Base-by-base conservation (phyloP, 306 rosid genomes). In the Dicorynia guianensis region DNA sequence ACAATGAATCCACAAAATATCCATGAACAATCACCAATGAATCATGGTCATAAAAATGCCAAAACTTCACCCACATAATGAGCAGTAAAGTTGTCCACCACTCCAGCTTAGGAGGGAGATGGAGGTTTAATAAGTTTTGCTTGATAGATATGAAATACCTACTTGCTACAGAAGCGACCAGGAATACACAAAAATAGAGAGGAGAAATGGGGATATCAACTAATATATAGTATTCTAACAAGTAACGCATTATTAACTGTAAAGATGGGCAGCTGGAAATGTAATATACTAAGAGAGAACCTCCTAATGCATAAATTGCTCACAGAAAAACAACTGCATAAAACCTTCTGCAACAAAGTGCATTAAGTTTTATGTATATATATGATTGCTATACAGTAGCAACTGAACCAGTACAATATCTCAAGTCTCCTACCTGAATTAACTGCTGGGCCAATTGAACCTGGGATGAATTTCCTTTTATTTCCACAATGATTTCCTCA, bases 401-500 rank as follows among this genome's bases (percentile, higher is more conserved):
- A 58, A 62, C 40, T 13, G 36, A 17, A 52, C 13, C 40, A 46
- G 36, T 61, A 7, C 70, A 17, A 53, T 36, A 38, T 3, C 8
- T 38, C 61, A 38, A 74, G 66, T 59, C 33, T 72, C 82, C 33
- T 79, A 92, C 99, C 97, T 92, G 97, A 84, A 95, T 90, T 83
- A 95, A 77, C 63, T 92, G 98, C 57, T 92, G 98, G 50, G 99
- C 99, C 56, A 79, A 56, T 75, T 90, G 99, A 80, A 95, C 99
- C 73, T 95, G 92, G 49, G 97, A 69, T 47, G 99, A 79, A 84
- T 84, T 95, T 79, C 99, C 99, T 81, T 92, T 92, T 69, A 92
- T 90, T 86, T 92, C 99, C 76, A 95, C 97, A 7, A 89, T 90
- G 79, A 95, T 90, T 75, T 95, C 99, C 81, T 95, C 98, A 19